Conservation (phyloP, 176 grass and related monocot species). For the Poa annua region DNA sequence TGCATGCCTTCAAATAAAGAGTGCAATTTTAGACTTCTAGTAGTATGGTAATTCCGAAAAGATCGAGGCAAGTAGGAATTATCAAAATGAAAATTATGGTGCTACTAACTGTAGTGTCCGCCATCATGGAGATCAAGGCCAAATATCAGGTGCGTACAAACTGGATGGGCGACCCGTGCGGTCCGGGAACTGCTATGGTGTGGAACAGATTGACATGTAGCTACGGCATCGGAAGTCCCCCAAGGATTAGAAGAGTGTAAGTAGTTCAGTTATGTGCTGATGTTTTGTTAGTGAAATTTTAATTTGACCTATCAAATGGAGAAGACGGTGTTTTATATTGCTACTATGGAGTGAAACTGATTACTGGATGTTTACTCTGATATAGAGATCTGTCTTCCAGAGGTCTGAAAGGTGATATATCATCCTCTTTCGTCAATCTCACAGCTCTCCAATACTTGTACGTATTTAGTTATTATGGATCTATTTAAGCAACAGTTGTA, state of each 20-base stretch:
- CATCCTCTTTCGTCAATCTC: constrained; percentile 49
- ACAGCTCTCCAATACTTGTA: constrained; percentile 51
- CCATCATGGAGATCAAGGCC: constrained; percentile 53
- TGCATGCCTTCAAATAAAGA: too few relatives aligned
- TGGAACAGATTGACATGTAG: constrained; percentile 73
- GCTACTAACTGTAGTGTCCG: constrained; percentile 47
- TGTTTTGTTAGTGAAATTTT: not conserved
- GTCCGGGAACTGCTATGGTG: constrained; percentile 38
- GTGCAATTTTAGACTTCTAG: not conserved
- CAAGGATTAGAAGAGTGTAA: constrained; percentile 64
- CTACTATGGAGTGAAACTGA: not conserved
- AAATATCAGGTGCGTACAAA: constrained; percentile 50
- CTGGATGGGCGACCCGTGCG: constrained; percentile 75
- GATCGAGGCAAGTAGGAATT: too few relatives aligned
- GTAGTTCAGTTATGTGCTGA: not conserved
- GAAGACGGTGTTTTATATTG: too few relatives aligned
- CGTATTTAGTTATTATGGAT: not conserved
- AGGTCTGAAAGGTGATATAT: constrained; percentile 52
- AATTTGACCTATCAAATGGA: not conserved
- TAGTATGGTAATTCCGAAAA: too few relatives aligned
- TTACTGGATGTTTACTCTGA: not conserved
- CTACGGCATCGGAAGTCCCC: constrained; percentile 35
- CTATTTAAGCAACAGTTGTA: not conserved
- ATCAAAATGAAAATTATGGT: not conserved
- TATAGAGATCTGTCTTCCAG: constrained; percentile 55